phyloP scores from a whole-genome alignment of 345 rosid species.

The Lagerstroemia speciosa region DNA sequence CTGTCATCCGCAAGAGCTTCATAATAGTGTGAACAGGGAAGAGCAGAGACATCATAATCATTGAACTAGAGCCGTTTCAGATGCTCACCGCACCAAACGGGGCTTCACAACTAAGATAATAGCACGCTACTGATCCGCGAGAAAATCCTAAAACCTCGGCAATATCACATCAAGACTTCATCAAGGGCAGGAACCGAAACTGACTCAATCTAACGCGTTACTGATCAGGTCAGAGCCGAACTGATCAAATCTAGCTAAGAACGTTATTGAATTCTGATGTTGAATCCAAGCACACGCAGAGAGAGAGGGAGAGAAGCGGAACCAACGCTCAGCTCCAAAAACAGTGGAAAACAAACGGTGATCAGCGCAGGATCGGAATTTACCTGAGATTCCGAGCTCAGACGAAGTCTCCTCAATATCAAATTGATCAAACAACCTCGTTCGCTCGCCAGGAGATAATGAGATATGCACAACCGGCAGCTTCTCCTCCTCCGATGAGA shows the following conservation, averaged over 20 bases:
- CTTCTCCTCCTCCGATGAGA: slow-evolving; percentile 4
- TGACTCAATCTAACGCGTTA: neutral
- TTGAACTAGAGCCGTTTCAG: too few species aligned
- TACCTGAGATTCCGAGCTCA: slow-evolving; percentile 18
- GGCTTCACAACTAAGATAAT: neutral
- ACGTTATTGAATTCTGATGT: neutral
- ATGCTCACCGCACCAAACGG: too few species aligned
- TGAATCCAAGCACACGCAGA: neutral
- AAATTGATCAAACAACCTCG: neutral
- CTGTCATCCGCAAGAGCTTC: neutral
- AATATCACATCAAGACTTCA: neutral
- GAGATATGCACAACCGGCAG: neutral
- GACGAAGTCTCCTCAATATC: neutral
- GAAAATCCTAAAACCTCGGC: neutral
- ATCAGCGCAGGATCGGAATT: slow-evolving; percentile 10
- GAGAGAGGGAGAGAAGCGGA: too few species aligned
- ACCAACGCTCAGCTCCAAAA: neutral
- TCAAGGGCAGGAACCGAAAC: neutral
- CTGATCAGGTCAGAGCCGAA: neutral
- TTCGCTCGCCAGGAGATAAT: neutral
- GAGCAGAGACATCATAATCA: neutral
- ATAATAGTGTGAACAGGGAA: neutral
- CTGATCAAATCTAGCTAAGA: neutral
- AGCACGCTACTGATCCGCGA: neutral
- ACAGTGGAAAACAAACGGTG: neutral